Percentiles rank a stretch among this genome's conserved stretches.
These are phyloP conservation scores for Gossypium schwendimanii DNA, from an alignment of 441 rosid genomes.

Conservation along the genomic window DNA sequence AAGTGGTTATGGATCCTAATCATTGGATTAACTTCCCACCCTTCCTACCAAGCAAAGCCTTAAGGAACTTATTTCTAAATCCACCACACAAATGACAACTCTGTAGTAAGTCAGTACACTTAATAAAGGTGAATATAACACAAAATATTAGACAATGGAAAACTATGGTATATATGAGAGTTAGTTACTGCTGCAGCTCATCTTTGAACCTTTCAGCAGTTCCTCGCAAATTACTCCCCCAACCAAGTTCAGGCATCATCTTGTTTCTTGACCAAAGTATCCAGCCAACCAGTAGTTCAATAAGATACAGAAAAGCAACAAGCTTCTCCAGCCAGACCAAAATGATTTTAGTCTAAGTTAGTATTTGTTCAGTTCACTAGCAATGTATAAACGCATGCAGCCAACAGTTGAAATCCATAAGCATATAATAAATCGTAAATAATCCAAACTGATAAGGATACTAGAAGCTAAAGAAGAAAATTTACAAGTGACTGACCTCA, in stretches of 20 bases:
- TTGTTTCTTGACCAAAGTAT: not conserved
- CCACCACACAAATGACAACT: not conserved
- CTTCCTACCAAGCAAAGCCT: not conserved
- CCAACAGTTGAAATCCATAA: not conserved
- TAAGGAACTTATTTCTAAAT: not conserved
- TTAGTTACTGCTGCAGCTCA: not conserved
- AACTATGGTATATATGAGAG: not conserved
- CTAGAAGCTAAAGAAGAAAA: not conserved
- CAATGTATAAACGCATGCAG: not conserved
- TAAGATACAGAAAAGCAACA: not conserved
- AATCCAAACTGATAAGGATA: not conserved
- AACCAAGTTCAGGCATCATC: not conserved
- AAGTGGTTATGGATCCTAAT: not conserved
- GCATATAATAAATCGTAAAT: not conserved
- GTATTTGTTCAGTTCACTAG: not conserved
- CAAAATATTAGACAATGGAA: not conserved
- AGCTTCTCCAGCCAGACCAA: not conserved
- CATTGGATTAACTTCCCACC: not conserved
- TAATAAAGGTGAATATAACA: not conserved
- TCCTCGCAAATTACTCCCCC: not conserved
- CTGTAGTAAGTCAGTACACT: not conserved
- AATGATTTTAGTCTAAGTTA: not conserved
- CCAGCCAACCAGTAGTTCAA: not conserved
- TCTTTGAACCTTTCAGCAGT: not conserved
- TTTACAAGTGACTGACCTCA: constrained; percentile 45